phyloP scores from a whole-genome alignment of 352 stramenopile genomes.

The Phytophthora colocasiae region DNA sequence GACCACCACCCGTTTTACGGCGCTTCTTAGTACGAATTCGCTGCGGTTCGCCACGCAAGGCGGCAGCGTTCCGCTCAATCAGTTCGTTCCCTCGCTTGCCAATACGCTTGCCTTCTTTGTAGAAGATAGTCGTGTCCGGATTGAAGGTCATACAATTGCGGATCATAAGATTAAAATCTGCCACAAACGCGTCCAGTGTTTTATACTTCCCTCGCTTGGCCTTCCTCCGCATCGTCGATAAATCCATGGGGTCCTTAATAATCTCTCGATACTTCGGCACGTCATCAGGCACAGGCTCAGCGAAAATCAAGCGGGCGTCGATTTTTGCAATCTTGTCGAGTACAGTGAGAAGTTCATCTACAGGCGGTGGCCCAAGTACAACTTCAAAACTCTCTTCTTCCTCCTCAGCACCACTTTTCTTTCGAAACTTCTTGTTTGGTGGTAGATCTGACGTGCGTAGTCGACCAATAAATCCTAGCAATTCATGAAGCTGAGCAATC shows the following conservation, averaged over 20 bases:
- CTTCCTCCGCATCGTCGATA: constrained; percentile 86
- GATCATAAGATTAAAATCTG: constrained; percentile 89
- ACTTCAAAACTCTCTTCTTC: constrained; percentile 88
- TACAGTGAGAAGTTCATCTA: constrained; percentile 71
- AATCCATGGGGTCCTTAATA: constrained; percentile 87
- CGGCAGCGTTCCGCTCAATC: constrained; percentile 72
- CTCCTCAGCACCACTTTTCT: constrained; percentile 63
- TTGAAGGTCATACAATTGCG: constrained; percentile 91
- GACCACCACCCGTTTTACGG: constrained; percentile 58
- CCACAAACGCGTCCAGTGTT: constrained; percentile 75
- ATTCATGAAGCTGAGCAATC: constrained; percentile 68
- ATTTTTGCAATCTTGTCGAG: constrained; percentile 85
- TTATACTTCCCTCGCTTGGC: constrained; percentile 85
- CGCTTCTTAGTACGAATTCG: constrained; percentile 81
- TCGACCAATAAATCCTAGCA: constrained; percentile 75
- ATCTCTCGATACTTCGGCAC: constrained; percentile 87
- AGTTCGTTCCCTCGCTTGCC: constrained; percentile 82
- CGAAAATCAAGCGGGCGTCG: constrained; percentile 83
- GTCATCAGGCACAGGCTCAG: constrained; percentile 83
- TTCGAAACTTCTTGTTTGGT: constrained; percentile 83
- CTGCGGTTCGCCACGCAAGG: constrained; percentile 75
- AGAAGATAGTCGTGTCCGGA: constrained; percentile 86
- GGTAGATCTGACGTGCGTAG: constrained; percentile 75
- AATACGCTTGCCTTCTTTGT: constrained; percentile 89
- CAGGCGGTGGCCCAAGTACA: constrained; percentile 73